Base-by-base conservation (phyloP, 805 yeast species). In the Cyberlindnera nakhonratchasimensis region DNA sequence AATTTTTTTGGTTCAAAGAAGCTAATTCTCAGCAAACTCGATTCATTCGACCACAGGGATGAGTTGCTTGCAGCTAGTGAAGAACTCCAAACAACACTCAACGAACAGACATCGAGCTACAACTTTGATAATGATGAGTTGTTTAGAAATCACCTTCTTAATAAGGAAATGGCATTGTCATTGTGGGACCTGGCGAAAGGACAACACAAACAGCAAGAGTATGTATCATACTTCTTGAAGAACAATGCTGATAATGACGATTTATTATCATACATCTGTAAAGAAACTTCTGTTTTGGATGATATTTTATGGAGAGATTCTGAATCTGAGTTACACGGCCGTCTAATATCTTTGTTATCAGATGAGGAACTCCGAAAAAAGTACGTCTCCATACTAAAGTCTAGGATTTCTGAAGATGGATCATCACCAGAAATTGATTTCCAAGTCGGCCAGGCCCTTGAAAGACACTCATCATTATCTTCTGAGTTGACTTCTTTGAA, bases 21-120 rank as follows among this genome's bases (percentile, higher is more conserved):
- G 7, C 59, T 58, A 4, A 54, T 74, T 5, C 44, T 64, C 6
- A 41, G 51, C 1, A 62, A 64, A 31, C 45, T 77, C 12, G 56
- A 59, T 19, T 30, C 48, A 4, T 48, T 72, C 17, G 63, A 70
- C 2, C 40, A 48, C 18, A 58, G 57, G 20, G 43, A 45, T 8
- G 46, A 51, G 10, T 25, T 61, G 6, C 32, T 55, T n/a, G 23
- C 40, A 1, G 40, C 43, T 2, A 48, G 62, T 26, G 46, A 47
- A 20, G 55, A 46, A 5, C 29, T 63, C 6, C 43, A 48, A 14
- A 42, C 41, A 3, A 51, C 59, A 3, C 40, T 62, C 18, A 34
- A 47, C 8, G 53, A 54, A 3, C 56, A 53, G 34, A 44, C 64
- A 1, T 38, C 53, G 0, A 34, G 28, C 2, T 67, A 62, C 43